Evolutionary conservation across 371 early-diverging fungal species (phyloP).

Genomic region (Actinomucor elegans): DNA sequence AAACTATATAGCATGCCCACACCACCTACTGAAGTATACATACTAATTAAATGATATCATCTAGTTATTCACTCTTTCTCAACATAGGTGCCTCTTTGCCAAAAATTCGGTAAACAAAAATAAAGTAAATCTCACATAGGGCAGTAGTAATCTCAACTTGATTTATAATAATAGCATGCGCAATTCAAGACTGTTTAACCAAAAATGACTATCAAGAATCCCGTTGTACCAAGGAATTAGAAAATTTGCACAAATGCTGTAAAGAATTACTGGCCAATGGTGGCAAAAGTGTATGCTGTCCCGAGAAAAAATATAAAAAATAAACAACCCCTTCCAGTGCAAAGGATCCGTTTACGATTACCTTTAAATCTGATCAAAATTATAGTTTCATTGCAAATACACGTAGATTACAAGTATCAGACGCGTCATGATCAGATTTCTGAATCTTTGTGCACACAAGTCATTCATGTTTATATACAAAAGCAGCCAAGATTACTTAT

Average conservation of each 20-base stretch:
- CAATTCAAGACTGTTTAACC: slow-evolving; percentile 68
- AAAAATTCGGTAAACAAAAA: slow-evolving; percentile 31
- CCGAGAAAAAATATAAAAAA: slow-evolving; percentile 50
- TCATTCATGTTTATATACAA: too few relatives aligned
- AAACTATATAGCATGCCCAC: too few relatives aligned
- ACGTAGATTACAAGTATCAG: too few relatives aligned
- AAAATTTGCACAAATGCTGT: slow-evolving; percentile 64
- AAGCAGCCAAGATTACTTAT: too few relatives aligned
- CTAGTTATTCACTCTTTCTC: neutral
- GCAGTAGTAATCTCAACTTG: neutral
- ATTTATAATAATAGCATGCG: slow-evolving; percentile 52
- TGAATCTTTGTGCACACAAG: too few relatives aligned
- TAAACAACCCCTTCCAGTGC: neutral
- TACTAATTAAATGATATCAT: too few relatives aligned
- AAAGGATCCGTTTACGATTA: too few relatives aligned
- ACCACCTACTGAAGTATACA: too few relatives aligned
- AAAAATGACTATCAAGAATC: slow-evolving; percentile 69
- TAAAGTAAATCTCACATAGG: neutral
- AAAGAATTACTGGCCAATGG: slow-evolving; percentile 53
- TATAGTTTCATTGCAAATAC: too few relatives aligned
- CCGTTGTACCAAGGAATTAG: slow-evolving; percentile 56
- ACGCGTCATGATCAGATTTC: too few relatives aligned
- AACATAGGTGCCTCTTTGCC: slow-evolving; percentile 22
- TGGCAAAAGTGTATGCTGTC: slow-evolving; percentile 66
- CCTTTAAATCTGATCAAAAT: too few relatives aligned